Base-by-base conservation (phyloP, 805 yeast species). In the Pichia nakasei region DNA sequence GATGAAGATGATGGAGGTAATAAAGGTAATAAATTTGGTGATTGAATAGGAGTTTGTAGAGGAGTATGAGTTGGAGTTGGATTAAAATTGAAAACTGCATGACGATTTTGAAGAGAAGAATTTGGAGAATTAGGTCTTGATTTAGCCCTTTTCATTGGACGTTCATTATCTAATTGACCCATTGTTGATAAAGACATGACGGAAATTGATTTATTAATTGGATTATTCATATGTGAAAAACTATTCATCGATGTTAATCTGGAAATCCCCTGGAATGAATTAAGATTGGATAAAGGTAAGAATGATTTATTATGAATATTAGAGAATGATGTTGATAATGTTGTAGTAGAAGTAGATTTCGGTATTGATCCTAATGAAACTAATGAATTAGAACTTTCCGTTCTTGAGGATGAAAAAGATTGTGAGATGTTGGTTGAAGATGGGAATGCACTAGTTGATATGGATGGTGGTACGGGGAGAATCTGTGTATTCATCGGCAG, bases 61-160 rank as follows among this genome's bases (percentile, higher is more conserved):
- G 68, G 69, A 4, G 52, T 44, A 15, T 47, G 42, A 5, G 68
- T 67, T 2, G 68, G 60, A 5, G 63, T 55, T 21, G 63, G 53
- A 40, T 57, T 61, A 50, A 61, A 61, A 21, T 59, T 29, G 15
- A 9, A 29, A 13, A 9, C 27, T 11, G 11, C 27, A 54, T 34
- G 60, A 50, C 33, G 74, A 71, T 13, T 70, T 61, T 49, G 70
- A 60, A 24, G 27, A 36, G 36, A 22, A 21, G 44, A 29, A 3
- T 47, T 47, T 26, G 61, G 60, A 9, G 59, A 52, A 37, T 46
- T 51, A 22, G 64, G 62, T 51, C 72, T 61, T 15, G 72, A 66
- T 51, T 29, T 9, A 5, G 15, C 12, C 13, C 56, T 67, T 48
- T 67, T 68, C 32, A 58, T 58, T 27, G 64, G 29, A 44, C 50